phyloP scores from a whole-genome alignment of 306 rosid genomes.

The Begonia peltatifolia region DNA sequence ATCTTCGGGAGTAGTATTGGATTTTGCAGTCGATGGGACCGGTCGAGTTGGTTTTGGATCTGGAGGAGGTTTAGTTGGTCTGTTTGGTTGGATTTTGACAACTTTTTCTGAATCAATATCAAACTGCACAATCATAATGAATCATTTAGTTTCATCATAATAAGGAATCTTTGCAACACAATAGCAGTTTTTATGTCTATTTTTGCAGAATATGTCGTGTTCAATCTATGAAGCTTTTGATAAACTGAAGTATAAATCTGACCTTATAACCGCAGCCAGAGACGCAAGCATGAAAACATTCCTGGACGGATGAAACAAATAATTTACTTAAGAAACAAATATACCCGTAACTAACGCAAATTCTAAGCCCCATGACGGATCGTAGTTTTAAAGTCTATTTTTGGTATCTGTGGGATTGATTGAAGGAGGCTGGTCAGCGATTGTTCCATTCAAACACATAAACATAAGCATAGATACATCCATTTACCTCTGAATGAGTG shows the following conservation, averaged over 20 bases:
- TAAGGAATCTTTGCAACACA: not conserved
- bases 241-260: constrained; percentile 9
- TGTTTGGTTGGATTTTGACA: constrained; percentile 54
- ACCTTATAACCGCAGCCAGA: constrained; percentile 96
- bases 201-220: not conserved
- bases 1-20: constrained; percentile 22
- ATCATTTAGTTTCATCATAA: not conserved
- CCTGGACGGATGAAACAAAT: constrained; percentile 28
- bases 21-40: constrained; percentile 18
- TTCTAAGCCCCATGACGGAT: too few relatives aligned
- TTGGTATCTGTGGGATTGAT: too few relatives aligned
- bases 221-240: too few relatives aligned
- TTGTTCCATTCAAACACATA: too few relatives aligned
- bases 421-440: too few relatives aligned
- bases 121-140: constrained; percentile 38
- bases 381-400: too few relatives aligned
- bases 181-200: not conserved
- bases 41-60: constrained; percentile 30
- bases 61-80: constrained; percentile 41
- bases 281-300: constrained; percentile 76
- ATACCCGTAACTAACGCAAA: too few relatives aligned
- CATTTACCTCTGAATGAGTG: constrained; percentile 53
- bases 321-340: constrained; percentile 1
- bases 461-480: not conserved
- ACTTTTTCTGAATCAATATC: constrained; percentile 28